Evolutionary conservation across 2,329 filamentous ascomycete species (phyloP), one percentile per base, ranked within the genome.

Genomic region (Penicillium freii): DNA sequence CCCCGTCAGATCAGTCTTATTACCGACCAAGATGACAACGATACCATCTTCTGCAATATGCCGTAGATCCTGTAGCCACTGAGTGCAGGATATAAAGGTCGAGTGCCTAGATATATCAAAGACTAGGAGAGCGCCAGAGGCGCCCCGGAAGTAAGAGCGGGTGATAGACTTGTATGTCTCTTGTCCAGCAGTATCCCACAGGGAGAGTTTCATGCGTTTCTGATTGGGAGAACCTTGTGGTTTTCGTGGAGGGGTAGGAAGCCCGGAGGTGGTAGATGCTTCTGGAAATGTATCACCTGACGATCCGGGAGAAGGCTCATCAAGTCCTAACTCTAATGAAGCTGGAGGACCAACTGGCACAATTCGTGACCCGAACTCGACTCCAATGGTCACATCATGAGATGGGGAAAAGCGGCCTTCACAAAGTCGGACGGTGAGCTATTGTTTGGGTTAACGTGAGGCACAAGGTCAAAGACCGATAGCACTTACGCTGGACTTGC

Each of bases 151-250:
- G 78, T 97, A 97, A 60, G 90, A 94, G 54, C 93, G 83, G 9
- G 93, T 97, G 58, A 97, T 94, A 44, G 89, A 93, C 75, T 97
- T 97, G 81, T 97, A 97, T 13, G 92, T 96, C 79, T 97, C 93
- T 75, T 97, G 93, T 27, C 93, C 93, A 17, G 93, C 93, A 0
- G 93, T 97, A 72, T 97, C 93, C 93, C 93, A 97, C 11, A 97
- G 81, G 44, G 87, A 91, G 5, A 96, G 83, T 77, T 96, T 96
- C 92, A 96, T 96, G 78, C 93, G 88, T 86, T 85, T 85, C 66
- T 86, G 83, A 43, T 66, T 63, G 39, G 73, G 71, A 15, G 73
- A 65, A 39, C 72, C 68, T 62, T 73, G 68, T 44, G 65, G 63
- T 60, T 73, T 76, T 44, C 62, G 68, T 40, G 73, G 74, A 53